Base-by-base conservation (phyloP, 2,329 filamentous ascomycete species). In the Botrytis cinerea region DNA sequence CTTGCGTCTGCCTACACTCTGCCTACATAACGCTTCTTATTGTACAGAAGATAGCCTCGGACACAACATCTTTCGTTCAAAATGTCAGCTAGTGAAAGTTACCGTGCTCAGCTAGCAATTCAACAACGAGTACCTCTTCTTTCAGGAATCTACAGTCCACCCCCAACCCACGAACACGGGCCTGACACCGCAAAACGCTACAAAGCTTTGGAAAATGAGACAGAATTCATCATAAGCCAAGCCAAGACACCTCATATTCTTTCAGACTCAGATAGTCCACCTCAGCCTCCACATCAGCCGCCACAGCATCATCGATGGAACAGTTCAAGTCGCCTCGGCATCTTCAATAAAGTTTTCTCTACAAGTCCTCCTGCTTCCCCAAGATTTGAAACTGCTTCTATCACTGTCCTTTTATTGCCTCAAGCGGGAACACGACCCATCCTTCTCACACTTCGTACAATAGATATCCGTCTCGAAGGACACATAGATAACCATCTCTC, bases 401-500 rank as follows among this genome's bases (percentile, higher is more conserved):
- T 73, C 35, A 57, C 35, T 32, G 28, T 73, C 28, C 54, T 73
- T 38, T 25, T 73, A 10, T 45, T 73, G 32, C 71, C 71, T 43
- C 71, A 73, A 70, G 48, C 54, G 2, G 71, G 71, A 10, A 62
- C 54, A 43, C 66, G 43, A 3, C 66, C 71, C 6, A 18, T 70
- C n/a, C 57, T 73, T 25, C 66, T 73, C 57, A 61, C 45, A 6
- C 12, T 73, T 22, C 71, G 71, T 38, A 73, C 71, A n/a, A 70
- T 73, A n/a, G 71, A 73, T 35, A 62, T 73, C 8, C 71, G 71
- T 22, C 16, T 46, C 22, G 71, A 73, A 22, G 66, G 54, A 35
- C 54, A 54, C 35, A 70, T 38, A 51, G 71, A 73, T 38, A 73
- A 73, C 22, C 54, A 73, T 20, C 71, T 73, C 14, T 70, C 71